Conservation (phyloP, 140 eudicot genomes). For the Ambrosia hybrid region DNA sequence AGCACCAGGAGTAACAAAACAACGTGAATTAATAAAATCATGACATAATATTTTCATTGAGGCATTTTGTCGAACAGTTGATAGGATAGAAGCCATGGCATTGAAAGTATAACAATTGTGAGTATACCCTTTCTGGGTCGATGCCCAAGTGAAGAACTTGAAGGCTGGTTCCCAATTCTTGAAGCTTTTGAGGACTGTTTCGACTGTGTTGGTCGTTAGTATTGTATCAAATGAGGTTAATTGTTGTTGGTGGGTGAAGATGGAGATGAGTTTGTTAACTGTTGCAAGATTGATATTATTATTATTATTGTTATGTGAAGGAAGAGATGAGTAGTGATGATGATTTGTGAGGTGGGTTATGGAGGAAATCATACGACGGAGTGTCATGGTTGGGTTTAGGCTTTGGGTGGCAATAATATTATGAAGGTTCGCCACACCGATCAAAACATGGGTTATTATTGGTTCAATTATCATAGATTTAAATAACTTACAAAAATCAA, state of each 20-base stretch:
- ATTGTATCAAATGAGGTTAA: conserved; percentile 40
- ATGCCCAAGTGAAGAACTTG: conserved; percentile 69
- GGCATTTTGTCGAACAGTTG: conserved; percentile 94
- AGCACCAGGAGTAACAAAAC: conserved; percentile 65
- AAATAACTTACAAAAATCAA: too few species aligned
- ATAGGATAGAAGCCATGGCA: conserved; percentile 76
- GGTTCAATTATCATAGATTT: too few species aligned
- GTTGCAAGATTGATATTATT: conserved; percentile 8
- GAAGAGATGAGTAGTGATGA: conserved; percentile 20
- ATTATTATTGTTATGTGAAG: conserved; percentile 6
- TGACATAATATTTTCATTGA: conserved; percentile 48
- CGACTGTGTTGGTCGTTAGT: conserved; percentile 58
- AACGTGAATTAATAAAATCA: conserved; percentile 38
- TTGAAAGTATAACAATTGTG: conserved; percentile 68
- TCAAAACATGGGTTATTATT: too few species aligned
- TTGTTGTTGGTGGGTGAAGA: conserved; percentile 44
- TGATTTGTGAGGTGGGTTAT: conserved; percentile 31
- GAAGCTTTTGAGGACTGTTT: conserved; percentile 49
- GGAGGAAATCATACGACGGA: background rate
- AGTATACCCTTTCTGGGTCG: conserved; percentile 48
- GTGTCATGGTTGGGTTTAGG: too few species aligned
- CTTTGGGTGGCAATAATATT: too few species aligned
- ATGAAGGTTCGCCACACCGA: too few species aligned
- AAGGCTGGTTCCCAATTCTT: conserved; percentile 71
- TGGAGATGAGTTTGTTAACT: conserved; percentile 40